Evolutionary conservation across 2,329 filamentous ascomycete species (phyloP), one percentile per base, ranked within the genome.

Genomic region (Pyricularia grisea): DNA sequence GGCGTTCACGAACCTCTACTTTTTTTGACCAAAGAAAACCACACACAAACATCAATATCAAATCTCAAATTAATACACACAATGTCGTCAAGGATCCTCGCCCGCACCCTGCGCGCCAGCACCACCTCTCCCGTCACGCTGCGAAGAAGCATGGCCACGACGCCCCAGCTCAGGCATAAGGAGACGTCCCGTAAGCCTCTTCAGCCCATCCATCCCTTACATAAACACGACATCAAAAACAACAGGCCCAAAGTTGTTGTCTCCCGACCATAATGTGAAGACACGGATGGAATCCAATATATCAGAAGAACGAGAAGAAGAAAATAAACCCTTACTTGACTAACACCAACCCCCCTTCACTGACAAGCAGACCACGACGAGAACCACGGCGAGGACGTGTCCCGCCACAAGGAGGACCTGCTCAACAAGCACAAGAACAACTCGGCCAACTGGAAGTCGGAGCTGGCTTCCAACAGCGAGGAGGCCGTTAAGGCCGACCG

Each of bases 391-490:
- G 73, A 78, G 17, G 79, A 83, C 72, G 79, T 80, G 74, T 85
- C 89, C 71, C 84, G 80, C 75, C 87, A 88, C 80, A 89, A 90
- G 80, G 78, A 84, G 69, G 86, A 89, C 74, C 82, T 83, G 28
- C 79, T 90, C 63, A 70, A 83, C 72, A 93, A 94, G 82, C 85
- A 92, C 70, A 87, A 90, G 77, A 84, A 87, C 77, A 61, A 27
- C 58, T 61, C 58, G n/a, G 89, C 84, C 68, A 85, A 92, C 76
- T 95, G 92, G 92, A 90, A 91, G 80, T 84, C 90, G 27, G 88
- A 90, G 77, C 83, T 96, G 67, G 92, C 92, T 3, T 91, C 88
- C 67, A 88, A 92, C 79, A 92, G 90, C 78, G 92, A 96, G 82
- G 91, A 92, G 77, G 87, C 87, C 73, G 84, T 95, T 79, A 89